Base-by-base conservation (phyloP, 1,284 basidiomycete species). In the Mrakiaceae sp. region DNA sequence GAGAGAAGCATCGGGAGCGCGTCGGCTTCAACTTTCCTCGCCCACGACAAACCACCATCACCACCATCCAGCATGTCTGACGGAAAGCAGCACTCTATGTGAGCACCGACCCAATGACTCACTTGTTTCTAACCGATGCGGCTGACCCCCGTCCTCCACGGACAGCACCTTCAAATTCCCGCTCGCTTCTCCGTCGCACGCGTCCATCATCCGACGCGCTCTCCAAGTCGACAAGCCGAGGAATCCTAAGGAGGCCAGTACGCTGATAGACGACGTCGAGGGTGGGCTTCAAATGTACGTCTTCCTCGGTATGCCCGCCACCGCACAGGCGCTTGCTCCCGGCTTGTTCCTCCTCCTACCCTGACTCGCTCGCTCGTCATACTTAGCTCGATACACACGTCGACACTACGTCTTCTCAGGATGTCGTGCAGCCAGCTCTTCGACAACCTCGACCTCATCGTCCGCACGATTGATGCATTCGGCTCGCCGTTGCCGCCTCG, bases 161-260 rank as follows among this genome's bases (percentile, higher is more conserved):
- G 39, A 9, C 64, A 92, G 87, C 43, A 84, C 82, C 11, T 77
- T 92, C 66, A 81, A 83, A 53, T 84, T 93, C 61, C 90, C 91
- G 3, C 90, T 93, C 70, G 79, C 81, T 50, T 85, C 82, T 14
- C 72, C 78, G 27, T 79, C 84, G 66, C 89, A 94, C 71, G 90
- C 91, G 6, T 72, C 75, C 57, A 87, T 91, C 68, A 88, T 87
- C 42, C 86, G 85, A 71, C 83, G 85, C 72, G 84, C 84, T 62
- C 87, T 95, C 70, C 84, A 88, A 67, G 91, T 94, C 46, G 90
- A 95, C 75, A 77, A 80, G 39, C 90, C 93, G 73, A 79, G 91
- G 52, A 89, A 93, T 70, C 83, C 84, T 3, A 81, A 86, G 51
- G 83, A 85, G 4, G 90, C 93, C 43, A 84, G 85, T 71, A 80